A percentile compares a stretch with the other conserved stretches of the same genome.
Conservation (phyloP, 140 eudicot species). For the Anethum foeniculum region DNA sequence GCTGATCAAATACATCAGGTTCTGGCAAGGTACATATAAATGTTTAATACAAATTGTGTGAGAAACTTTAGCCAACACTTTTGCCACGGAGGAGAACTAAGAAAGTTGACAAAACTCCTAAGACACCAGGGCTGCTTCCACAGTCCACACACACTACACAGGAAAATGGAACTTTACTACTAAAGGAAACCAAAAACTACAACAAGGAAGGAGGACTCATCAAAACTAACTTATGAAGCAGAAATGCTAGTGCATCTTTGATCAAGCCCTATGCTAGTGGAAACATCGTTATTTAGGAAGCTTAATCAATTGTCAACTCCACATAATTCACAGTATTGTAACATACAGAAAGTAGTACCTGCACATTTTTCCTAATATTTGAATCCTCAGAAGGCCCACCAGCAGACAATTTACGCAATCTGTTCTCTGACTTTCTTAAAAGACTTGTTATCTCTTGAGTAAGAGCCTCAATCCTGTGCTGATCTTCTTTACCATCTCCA, state of each 20-base stretch:
- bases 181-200: not conserved
- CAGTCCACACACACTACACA: not conserved
- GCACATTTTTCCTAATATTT: conserved; percentile 75
- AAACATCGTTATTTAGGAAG: not conserved
- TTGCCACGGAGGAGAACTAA: not conserved
- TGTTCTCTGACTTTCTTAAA: conserved; percentile 60
- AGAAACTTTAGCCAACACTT: not conserved
- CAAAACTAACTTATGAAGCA: not conserved
- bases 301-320: not conserved
- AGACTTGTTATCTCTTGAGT: conserved; percentile 82
- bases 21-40: not conserved
- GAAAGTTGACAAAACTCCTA: not conserved
- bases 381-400: conserved; percentile 87
- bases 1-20: not conserved
- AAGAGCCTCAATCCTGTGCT: conserved; percentile 66
- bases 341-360: conserved; percentile 37
- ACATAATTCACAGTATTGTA: not conserved
- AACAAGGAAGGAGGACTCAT: not conserved
- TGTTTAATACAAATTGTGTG: not conserved
- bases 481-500: conserved; percentile 94
- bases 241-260: not conserved
- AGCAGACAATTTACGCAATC: conserved; percentile 64
- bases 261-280: not conserved
- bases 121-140: not conserved
- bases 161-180: not conserved